Base-by-base conservation (phyloP, 768 basidiomycete genomes). In the Gloeostereum incarnatum region DNA sequence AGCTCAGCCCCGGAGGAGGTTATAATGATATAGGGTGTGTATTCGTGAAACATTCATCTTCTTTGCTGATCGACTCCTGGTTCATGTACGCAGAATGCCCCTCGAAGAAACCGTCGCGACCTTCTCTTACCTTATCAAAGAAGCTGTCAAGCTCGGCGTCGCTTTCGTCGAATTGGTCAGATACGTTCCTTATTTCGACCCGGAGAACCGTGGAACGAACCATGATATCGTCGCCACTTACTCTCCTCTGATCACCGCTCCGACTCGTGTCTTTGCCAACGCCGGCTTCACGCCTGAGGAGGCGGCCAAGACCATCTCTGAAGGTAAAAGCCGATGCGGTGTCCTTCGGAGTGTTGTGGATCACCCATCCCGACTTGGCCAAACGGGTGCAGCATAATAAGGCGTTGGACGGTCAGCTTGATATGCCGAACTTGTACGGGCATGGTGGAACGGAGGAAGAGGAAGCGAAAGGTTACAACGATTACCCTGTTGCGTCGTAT, bases 91-190 rank as follows among this genome's bases (percentile, higher is more conserved):
- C 22, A 65, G 62, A 20, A 69, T 70, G 65, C 61, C 66, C 1
- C 50, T 71, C 6, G 46, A 63, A 39, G 66, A 71, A 9, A 63
- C 65, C 5, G 41, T 68, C 24, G 61, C 61, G 14, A 67, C 65
- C 0, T 70, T 42, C 52, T 52, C 42, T 13, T 65, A 69, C 46
- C 63, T 66, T 50, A 46, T 69, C 38, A 44, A 50, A 10, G 62
- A 66, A 40, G 59, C 62, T 2, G 62, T 66, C 38, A 60, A 62
- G 36, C 54, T 69, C 6, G 49, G 45, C 17, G 31, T 61, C 19
- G 35, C 35, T 21, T 42, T 27, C 27, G 37, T 42, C 20, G 29
- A 30, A 6, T 13, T 42, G 1, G 17, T 19, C 9, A 16, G 41
- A 5, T 37, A 42, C 20, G 8, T 14, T 8, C 20, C 30, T 13